A percentile compares a stretch with the other conserved stretches of the same genome.
Conservation (phyloP, 768 basidiomycete species). For the Tulasnella sp. region DNA sequence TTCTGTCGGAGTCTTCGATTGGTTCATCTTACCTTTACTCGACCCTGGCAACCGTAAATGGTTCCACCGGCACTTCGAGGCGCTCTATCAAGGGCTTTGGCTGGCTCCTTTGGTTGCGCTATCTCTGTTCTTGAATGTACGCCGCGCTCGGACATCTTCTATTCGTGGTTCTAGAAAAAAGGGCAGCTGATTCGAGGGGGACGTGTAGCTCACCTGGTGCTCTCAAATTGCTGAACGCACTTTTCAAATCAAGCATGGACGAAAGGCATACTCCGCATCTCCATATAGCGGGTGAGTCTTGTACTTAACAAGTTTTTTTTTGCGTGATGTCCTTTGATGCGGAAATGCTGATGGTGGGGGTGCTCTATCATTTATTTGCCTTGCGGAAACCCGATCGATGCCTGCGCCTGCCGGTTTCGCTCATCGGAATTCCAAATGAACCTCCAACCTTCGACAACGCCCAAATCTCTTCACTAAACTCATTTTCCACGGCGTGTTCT, state of each 20-base stretch:
- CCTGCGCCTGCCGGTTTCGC: not conserved
- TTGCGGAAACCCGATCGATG: not conserved
- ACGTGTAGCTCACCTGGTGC: constrained; percentile 66
- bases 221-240: constrained; percentile 65
- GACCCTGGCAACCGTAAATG: constrained; percentile 45
- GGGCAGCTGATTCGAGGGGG: constrained; percentile 17
- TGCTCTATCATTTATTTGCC: not conserved
- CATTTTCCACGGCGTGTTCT: not conserved
- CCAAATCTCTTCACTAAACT: not conserved
- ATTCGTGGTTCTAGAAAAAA: not conserved
- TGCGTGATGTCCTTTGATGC: constrained; percentile 43
- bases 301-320: not conserved
- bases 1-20: constrained; percentile 70
- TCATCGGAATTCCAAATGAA: not conserved
- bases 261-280: constrained; percentile 41
- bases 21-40: constrained; percentile 60
- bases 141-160: constrained; percentile 25
- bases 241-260: constrained; percentile 63
- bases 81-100: constrained; percentile 74
- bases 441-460: not conserved
- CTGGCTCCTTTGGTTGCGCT: constrained; percentile 64
- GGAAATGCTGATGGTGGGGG: not conserved
- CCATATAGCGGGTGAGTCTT: constrained; percentile 37
- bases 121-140: constrained; percentile 77
- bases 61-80: constrained; percentile 63